Evolutionary conservation across 352 stramenopile species (phyloP), one percentile per base, ranked within the genome.

Genomic region (Phytophthora megakarya): DNA sequence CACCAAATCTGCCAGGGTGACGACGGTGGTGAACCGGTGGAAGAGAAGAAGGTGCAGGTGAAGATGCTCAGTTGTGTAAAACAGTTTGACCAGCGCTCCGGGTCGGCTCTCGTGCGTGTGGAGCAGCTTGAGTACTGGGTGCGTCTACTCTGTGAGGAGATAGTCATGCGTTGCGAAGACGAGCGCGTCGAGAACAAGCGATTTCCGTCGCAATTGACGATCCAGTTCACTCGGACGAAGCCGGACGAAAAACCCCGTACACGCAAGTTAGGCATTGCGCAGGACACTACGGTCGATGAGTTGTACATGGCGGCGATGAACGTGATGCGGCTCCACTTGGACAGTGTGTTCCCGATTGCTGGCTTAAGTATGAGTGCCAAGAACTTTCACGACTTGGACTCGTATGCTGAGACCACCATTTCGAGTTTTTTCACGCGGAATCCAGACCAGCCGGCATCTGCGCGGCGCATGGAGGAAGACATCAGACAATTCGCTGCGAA

Each of bases 41-140:
- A 93, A 40, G 61, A 82, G 16, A 87, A 81, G 54, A 93, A 92
- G 66, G 65, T 72, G 1, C 72, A 86, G 11, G 64, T 91, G 25
- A 89, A 90, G 58, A 72, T 70, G n/a, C 71, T 95, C 40, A 79
- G 75, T 25, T 86, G 80, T 3, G 78, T 88, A 7, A 95, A 95
- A 64, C 86, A 92, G 60, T 95, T 92, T 50, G 81, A 91, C n/a
- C 68, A 83, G 43, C 84, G 76, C n/a, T 82, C 77, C 0, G 75
- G 73, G 11, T 71, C 70, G 12, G 68, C 67, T 1, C 66, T 95
- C 0, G 49, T 76, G 30, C 65, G 75, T 13, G 35, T 83, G 5
- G 68, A 84, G 22, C 77, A 92, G 62, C 67, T 95, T 13, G 71
- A 80, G 50, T 95, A 95, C 61, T 95, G 86, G 86, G 45, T 92